A percentile compares a stretch with the other conserved stretches of the same genome.
These are phyloP conservation scores for Pyrus communis DNA, from an alignment of 306 rosid species.

Conservation along the genomic window DNA sequence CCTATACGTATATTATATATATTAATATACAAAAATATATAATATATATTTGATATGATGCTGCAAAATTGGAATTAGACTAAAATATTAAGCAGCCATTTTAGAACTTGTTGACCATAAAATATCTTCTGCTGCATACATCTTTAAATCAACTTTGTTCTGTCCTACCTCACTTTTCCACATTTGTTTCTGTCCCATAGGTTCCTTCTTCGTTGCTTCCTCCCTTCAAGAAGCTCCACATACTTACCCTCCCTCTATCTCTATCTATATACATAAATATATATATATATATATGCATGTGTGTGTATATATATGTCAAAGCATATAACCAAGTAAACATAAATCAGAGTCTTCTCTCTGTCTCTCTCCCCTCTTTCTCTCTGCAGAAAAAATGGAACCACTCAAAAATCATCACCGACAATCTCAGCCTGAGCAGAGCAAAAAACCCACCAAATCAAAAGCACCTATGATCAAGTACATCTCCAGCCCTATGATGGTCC, in stretches of 20 bases:
- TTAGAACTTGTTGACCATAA: background rate
- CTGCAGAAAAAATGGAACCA: conserved; percentile 7
- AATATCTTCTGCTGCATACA: background rate
- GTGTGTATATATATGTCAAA: too few species aligned
- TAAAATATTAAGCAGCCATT: background rate
- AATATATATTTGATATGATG: background rate
- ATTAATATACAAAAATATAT: too few species aligned
- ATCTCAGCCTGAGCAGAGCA: background rate
- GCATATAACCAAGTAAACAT: background rate
- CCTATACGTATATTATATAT: too few species aligned
- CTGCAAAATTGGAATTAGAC: background rate
- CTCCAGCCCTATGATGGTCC: conserved; percentile 42
- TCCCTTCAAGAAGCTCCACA: background rate
- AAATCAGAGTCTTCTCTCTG: background rate
- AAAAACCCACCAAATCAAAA: conserved; percentile 9
- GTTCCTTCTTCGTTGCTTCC: background rate
- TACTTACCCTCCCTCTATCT: background rate
- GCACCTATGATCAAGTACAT: conserved; percentile 40
- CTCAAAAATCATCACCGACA: background rate
- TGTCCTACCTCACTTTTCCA: background rate
- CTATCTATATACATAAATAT: too few species aligned
- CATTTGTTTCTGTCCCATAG: background rate
- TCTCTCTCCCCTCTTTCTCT: background rate
- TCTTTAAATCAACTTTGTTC: background rate
- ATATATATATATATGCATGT: too few species aligned